phyloP scores from a whole-genome alignment of 805 yeast species.

The Starmerella vaccinii region DNA sequence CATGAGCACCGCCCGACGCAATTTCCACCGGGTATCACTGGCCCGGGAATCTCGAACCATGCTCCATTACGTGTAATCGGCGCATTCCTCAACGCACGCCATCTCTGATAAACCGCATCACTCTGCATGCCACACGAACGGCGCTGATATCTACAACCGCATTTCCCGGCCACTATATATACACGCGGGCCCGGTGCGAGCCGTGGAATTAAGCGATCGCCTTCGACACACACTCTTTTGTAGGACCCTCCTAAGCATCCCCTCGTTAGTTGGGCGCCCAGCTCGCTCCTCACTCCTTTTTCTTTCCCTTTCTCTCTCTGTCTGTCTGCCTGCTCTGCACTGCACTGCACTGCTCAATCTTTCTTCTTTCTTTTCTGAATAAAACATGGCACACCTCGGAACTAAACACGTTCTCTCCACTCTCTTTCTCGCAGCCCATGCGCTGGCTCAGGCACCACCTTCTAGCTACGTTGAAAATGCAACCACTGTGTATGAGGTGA shows the following conservation, averaged over 20 bases:
- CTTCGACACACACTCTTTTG: too few species aligned
- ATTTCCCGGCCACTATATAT: background rate
- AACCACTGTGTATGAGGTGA: conserved; percentile 7
- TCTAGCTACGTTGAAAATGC: background rate
- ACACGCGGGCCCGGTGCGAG: too few species aligned
- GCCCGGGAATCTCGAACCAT: background rate
- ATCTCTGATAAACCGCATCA: background rate
- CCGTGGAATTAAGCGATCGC: too few species aligned
- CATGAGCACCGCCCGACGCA: background rate
- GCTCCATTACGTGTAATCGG: background rate
- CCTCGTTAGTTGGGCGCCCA: too few species aligned
- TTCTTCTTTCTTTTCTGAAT: background rate
- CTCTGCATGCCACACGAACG: background rate
- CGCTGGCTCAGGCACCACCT: background rate
- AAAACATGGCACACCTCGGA: too few species aligned
- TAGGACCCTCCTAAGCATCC: too few species aligned
- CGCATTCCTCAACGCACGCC: background rate
- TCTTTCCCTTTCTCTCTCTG: too few species aligned
- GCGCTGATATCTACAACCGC: too few species aligned
- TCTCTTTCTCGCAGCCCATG: background rate
- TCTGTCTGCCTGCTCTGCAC: too few species aligned
- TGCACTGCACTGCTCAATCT: too few species aligned
- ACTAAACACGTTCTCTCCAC: background rate
- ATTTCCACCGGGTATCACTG: background rate
- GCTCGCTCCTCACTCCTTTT: too few species aligned